These are phyloP conservation scores for Schoenoplectus tabernaemontani DNA, from an alignment of 202 grass and related monocot genomes.

Conservation along the genomic window DNA sequence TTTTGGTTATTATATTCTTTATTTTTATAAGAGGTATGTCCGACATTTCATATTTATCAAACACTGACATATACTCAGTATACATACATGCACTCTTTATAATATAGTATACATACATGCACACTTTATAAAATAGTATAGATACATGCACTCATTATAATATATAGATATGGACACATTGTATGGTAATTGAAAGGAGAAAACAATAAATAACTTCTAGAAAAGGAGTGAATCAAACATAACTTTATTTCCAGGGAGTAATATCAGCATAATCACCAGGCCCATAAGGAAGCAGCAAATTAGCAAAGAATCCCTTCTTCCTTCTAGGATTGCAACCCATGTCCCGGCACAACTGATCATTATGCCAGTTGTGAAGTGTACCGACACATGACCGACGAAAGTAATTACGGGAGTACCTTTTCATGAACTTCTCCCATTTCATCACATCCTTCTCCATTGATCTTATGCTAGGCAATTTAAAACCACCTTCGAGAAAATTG, in stretches of 20 bases:
- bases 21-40: no score
- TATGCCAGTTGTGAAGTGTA: conserved; percentile 55
- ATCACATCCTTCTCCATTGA: conserved; percentile 46
- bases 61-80: no score
- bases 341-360: conserved; percentile 66
- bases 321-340: conserved; percentile 59
- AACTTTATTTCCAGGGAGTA: conserved; percentile 7
- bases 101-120: no score
- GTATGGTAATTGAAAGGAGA: not conserved
- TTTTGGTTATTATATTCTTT: no score
- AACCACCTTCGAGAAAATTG: conserved; percentile 53
- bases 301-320: conserved; percentile 63
- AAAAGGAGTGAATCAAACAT: not conserved
- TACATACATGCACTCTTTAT: no score
- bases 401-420: conserved; percentile 16
- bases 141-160: no score
- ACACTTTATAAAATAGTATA: no score
- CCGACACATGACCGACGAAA: conserved; percentile 39
- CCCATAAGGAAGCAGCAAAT: conserved; percentile 65
- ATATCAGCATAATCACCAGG: conserved; percentile 52
- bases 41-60: no score
- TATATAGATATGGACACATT: not conserved
- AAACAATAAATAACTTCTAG: not conserved
- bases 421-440: conserved; percentile 57
- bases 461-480: conserved; percentile 46